Percentiles rank a stretch among this genome's conserved stretches.
Evolutionary conservation across 352 stramenopile species (phyloP).

Genomic region (Phytophthora syringae): DNA sequence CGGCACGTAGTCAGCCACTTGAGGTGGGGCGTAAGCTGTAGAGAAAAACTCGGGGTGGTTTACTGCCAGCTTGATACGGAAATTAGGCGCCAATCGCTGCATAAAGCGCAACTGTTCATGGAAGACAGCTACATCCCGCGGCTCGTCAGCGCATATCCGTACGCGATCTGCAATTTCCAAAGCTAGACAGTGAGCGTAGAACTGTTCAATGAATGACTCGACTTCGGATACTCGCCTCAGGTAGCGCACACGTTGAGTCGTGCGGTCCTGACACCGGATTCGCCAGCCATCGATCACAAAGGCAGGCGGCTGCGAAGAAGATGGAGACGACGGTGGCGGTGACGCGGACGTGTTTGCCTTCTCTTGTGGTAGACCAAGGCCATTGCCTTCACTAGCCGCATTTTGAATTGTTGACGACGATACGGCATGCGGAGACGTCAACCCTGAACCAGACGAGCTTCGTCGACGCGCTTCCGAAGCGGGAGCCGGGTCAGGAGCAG

Average conservation of each 20-base stretch:
- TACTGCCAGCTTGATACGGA: constrained; percentile 77
- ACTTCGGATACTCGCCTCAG: constrained; percentile 60
- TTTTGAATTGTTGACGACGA: constrained; percentile 14
- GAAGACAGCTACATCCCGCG: constrained; percentile 58
- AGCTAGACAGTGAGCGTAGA: constrained; percentile 71
- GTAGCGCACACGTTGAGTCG: constrained; percentile 67
- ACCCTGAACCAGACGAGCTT: constrained; percentile 25
- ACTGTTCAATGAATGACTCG: constrained; percentile 65
- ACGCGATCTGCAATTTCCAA: constrained; percentile 66
- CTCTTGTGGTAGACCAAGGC: constrained; percentile 14
- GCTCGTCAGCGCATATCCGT: constrained; percentile 78
- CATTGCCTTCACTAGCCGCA: constrained; percentile 6
- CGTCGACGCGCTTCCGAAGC: constrained; percentile 25
- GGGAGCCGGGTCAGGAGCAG: constrained; percentile 27
- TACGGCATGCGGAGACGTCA: constrained; percentile 22
- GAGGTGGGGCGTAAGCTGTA: constrained; percentile 52
- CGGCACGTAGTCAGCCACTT: constrained; percentile 79
- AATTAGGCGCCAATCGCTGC: constrained; percentile 62
- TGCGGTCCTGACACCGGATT: constrained; percentile 66
- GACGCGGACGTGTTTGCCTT: constrained; percentile 15
- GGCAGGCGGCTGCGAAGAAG: constrained; percentile 24
- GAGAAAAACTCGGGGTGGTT: constrained; percentile 80
- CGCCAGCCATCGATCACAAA: constrained; percentile 72
- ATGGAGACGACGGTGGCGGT: constrained; percentile 13
- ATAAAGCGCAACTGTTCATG: constrained; percentile 73